Percentiles rank a stretch among this genome's conserved stretches.
These are phyloP conservation scores for Syzygium aqueum DNA, from an alignment of 345 rosid species.

Conservation along the genomic window DNA sequence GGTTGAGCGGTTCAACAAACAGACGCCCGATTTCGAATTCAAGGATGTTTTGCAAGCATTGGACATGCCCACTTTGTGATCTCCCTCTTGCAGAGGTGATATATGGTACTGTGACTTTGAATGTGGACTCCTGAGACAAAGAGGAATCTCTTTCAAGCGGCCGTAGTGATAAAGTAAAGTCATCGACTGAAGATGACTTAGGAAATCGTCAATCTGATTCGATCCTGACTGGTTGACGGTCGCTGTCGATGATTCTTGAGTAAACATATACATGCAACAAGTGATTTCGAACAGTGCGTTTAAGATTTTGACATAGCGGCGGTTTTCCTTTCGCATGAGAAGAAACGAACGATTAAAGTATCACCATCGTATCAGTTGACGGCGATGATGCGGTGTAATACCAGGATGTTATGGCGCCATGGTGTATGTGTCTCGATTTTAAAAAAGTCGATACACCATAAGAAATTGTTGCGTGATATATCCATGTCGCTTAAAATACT, in stretches of 20 bases:
- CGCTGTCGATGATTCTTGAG: background rate
- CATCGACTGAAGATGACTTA: background rate
- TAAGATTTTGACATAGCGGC: too few species aligned
- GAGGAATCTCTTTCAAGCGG: background rate
- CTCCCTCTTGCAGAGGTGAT: background rate
- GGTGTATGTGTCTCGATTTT: too few species aligned
- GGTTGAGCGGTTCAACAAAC: slow-evolving; percentile 74
- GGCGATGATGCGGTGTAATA: too few species aligned
- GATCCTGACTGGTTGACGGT: background rate
- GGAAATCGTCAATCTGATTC: background rate
- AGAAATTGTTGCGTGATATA: too few species aligned
- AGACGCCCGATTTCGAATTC: slow-evolving; percentile 75
- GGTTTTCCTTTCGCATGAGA: background rate
- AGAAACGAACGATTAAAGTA: background rate
- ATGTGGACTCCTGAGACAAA: background rate
- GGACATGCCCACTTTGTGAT: slow-evolving; percentile 64
- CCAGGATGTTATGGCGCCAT: too few species aligned
- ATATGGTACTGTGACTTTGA: too few species aligned
- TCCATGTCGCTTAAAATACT: background rate
- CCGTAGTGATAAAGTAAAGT: background rate
- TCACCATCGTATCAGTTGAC: too few species aligned
- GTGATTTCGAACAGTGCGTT: too few species aligned
- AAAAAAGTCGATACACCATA: too few species aligned
- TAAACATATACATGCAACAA: background rate
- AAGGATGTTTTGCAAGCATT: slow-evolving; percentile 75